Base-by-base conservation (phyloP, 352 stramenopile species). In the Thalassiosira sp. region DNA sequence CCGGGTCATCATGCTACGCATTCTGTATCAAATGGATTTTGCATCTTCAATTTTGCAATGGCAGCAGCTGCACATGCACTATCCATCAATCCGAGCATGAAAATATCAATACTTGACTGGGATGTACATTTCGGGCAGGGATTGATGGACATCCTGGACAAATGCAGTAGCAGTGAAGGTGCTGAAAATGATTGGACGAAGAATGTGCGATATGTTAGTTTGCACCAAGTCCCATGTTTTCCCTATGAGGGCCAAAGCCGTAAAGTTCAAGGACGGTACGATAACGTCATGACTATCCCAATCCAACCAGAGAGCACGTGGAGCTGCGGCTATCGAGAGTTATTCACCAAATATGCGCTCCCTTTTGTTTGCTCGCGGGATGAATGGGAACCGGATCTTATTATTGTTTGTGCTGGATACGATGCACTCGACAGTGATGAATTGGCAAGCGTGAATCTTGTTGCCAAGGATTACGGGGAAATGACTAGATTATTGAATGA, bases 1-100 rank as follows among this genome's bases (percentile, higher is more conserved):
- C 95, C 95, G 7, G 95, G 95, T 10, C 95, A 98, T 76, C 95
- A 98, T 79, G 95, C 93, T 10, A 94, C 93, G 33, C 78, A 84
- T 16, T 37, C 83, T 10, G 40, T 71, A 16, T 83, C 91, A 2
- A 95, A 95, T 87, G 94, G 94, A 37, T 93, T 93, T 75, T 94
- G 89, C 72, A 28, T 93, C 0, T 93, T 96, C 46, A 97, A 97
- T 75, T 96, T 96, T 84, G 83, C 90, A 6, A 93, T 91, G 27
- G 82, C 93, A n/a, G 90, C 93, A 2, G 91, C 90, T 6, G 81
- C 83, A 5, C 67, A 88, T 63, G 54, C 63, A 11, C 35, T 83
- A 27, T 16, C 61, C 13, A 43, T 60, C 33, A 22, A 74, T 67
- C 31, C 49, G 7, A 27, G 33, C 37, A 56, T 60, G 5, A 75